phyloP scores from a whole-genome alignment of 768 basidiomycete genomes.

The Phylloporus sp. region DNA sequence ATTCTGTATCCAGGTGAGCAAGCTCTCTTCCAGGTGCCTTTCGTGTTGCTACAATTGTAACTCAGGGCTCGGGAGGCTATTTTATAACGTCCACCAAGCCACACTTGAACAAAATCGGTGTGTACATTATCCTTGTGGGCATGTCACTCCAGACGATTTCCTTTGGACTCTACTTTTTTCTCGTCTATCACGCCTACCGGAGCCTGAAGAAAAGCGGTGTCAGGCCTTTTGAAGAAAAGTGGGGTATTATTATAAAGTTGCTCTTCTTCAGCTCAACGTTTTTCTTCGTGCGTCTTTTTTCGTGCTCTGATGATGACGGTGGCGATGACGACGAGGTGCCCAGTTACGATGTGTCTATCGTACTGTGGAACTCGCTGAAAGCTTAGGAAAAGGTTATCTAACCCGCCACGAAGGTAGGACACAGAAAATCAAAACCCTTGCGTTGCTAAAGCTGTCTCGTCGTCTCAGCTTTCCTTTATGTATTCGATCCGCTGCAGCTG shows the following conservation, averaged over 20 bases:
- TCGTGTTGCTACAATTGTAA: background rate
- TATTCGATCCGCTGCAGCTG: conserved; percentile 27
- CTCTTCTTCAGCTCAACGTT: conserved; percentile 23
- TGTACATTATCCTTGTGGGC: conserved; percentile 23
- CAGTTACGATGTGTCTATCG: conserved; percentile 29
- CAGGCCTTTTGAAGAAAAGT: conserved; percentile 8
- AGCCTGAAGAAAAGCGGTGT: conserved; percentile 10
- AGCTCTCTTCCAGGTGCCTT: background rate
- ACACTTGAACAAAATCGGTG: conserved; percentile 6
- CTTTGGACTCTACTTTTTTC: conserved; percentile 17
- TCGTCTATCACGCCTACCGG: conserved; percentile 11
- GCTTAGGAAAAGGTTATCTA: conserved; percentile 18
- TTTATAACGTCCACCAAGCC: conserved; percentile 8
- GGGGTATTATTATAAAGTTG: conserved; percentile 17
- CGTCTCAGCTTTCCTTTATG: conserved; percentile 25
- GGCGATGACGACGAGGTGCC: too few species aligned
- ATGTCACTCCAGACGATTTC: conserved; percentile 24
- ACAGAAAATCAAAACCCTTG: background rate
- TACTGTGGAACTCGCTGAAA: conserved; percentile 19
- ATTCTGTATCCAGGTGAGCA: conserved; percentile 26
- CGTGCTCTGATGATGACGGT: background rate
- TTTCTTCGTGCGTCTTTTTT: conserved; percentile 21
- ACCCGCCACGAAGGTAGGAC: conserved; percentile 21
- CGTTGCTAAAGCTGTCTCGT: background rate
- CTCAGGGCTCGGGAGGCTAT: conserved; percentile 21